Evolutionary conservation across 78 protist species (phyloP), one percentile per base, ranked within the genome.

Genomic region (Dictyostelium firmibasis): DNA sequence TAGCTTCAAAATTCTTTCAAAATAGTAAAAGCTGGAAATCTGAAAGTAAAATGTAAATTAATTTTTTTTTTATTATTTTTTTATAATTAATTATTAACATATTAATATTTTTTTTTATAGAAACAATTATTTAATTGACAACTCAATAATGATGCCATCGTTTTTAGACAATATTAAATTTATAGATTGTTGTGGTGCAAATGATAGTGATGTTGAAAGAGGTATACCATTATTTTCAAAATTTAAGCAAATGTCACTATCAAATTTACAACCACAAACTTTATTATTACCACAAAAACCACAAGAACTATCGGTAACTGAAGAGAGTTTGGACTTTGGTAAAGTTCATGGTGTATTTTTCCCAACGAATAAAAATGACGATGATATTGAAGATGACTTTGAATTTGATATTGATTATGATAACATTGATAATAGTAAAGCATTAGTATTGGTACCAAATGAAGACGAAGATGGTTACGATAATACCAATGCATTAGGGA

Each of bases 321-420:
- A 88, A 29, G 94, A 88, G 31, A 35, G 9, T 23, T 36, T 88
- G 3, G 47, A 62, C 27, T 10, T 33, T n/a, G 81, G 70, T 1
- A 88, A 88, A 31, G 35, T 67, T 36, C 94, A 88, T 88, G 94
- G 94, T 67, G 94, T 27, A 16, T 88, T 62, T 35, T 79, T 88
- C 23, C 94, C 94, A 44, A 18, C 3, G 53, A 29, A 18, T 72
- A 36, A 27, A 43, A 76, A 13, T n/a, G 38, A 5, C 7, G 9
- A 6, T 43, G 74, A 77, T 16, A 33, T 4, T 3, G 50, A 79
- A 0, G 27, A 23, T 27, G 60, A 57, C 36, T 53, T 50, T 50
- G 36, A 47, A 11, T 50, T 50, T 16, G 62, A 50, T 11, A 74
- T 33, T 16, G 81, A 33, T 14, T 23, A 38, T 14, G 92, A 86